A percentile compares a stretch with the other conserved stretches of the same genome.
Evolutionary conservation across 176 grass and related monocot species (phyloP).

Genomic region (Bromus sterilis): DNA sequence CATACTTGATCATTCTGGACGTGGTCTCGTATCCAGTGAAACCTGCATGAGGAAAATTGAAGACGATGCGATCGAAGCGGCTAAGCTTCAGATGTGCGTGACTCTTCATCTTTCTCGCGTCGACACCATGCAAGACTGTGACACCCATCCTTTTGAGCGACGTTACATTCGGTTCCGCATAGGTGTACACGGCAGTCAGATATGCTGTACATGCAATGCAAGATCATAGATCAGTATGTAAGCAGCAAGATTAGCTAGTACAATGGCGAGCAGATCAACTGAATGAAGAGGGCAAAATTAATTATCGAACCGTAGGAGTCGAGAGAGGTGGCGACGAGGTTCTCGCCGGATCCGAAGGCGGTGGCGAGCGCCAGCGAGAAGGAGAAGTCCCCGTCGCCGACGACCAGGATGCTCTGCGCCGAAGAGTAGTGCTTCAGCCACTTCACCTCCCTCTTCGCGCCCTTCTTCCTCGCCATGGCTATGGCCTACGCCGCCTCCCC

Average conservation of each 20-base stretch:
- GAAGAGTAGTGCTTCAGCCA: constrained; percentile 41
- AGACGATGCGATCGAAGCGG: constrained; percentile 39
- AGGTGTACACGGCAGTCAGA: constrained; percentile 1
- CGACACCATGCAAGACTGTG: constrained; percentile 26
- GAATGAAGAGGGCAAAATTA: too few species aligned
- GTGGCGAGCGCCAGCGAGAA: constrained; percentile 48
- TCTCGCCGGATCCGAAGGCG: constrained; percentile 39
- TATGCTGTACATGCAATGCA: neutral
- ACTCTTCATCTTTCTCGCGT: constrained; percentile 27
- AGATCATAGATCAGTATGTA: neutral
- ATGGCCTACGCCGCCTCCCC: neutral
- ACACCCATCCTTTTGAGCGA: neutral
- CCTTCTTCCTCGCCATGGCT: neutral
- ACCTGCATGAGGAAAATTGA: constrained; percentile 53
- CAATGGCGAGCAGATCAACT: too few species aligned
- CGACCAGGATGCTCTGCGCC: constrained; percentile 31
- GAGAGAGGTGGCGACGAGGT: constrained; percentile 53
- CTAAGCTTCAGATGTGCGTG: constrained; percentile 19
- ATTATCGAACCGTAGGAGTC: neutral
- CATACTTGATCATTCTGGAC: constrained; percentile 19
- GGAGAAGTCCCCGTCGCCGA: constrained; percentile 54
- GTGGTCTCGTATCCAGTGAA: constrained; percentile 21
- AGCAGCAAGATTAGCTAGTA: too few species aligned
- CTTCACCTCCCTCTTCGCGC: constrained; percentile 1
- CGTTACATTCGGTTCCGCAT: neutral